phyloP scores from a whole-genome alignment of 2,329 filamentous ascomycete genomes.

The Xylariomycetidae sp. region DNA sequence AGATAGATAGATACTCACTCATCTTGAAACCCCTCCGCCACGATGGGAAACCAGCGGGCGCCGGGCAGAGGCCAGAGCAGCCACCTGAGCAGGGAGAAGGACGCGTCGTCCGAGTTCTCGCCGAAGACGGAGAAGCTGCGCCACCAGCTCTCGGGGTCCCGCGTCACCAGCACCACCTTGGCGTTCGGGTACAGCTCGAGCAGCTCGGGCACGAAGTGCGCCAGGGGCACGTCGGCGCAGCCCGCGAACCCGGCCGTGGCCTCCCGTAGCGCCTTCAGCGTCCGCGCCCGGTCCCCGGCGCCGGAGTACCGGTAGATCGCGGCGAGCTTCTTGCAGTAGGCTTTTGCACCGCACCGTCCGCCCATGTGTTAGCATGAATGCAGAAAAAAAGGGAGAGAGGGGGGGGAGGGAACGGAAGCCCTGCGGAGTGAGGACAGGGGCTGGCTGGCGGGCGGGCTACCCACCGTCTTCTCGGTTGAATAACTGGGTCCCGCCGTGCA shows the following conservation, averaged over 20 bases:
- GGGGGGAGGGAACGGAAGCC: too few relatives aligned
- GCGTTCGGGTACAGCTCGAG: conserved; percentile 43
- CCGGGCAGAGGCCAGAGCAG: conserved; percentile 5
- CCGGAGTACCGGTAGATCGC: conserved; percentile 22
- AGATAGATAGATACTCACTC: too few relatives aligned
- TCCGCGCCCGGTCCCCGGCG: conserved; percentile 17
- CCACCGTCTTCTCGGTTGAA: conserved; percentile 32
- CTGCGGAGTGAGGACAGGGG: too few relatives aligned
- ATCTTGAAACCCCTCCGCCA: conserved; percentile 1
- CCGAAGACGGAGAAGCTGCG: conserved; percentile 16
- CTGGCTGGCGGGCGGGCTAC: too few relatives aligned
- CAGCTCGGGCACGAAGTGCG: conserved; percentile 38
- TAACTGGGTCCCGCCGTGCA: conserved; percentile 42
- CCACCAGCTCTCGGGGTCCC: conserved; percentile 31
- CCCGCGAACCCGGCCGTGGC: conserved; percentile 38
- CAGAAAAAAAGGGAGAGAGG: too few relatives aligned
- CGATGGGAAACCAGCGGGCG: conserved; percentile 6
- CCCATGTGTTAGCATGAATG: too few relatives aligned
- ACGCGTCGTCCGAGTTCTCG: background rate
- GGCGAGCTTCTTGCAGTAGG: conserved; percentile 16
- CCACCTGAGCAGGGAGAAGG: background rate
- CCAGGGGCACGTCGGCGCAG: conserved; percentile 37
- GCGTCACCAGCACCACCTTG: conserved; percentile 36
- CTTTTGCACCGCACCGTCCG: too few relatives aligned
- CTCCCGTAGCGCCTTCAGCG: conserved; percentile 29